phyloP scores from a whole-genome alignment of 768 basidiomycete species.

The Kwoniella shandongensis region DNA sequence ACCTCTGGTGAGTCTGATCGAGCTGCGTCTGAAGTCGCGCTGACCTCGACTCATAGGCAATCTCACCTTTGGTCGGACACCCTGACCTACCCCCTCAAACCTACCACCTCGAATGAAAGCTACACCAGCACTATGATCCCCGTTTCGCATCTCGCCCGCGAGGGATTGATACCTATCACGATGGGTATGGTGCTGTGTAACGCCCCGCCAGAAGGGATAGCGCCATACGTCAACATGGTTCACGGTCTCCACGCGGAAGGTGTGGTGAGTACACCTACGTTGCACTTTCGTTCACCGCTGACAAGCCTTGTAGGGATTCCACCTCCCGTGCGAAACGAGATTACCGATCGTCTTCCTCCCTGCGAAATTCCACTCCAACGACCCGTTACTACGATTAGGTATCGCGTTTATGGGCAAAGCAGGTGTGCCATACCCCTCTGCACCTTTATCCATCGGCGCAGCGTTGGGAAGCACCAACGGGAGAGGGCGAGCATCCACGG shows the following conservation, averaged over 20 bases:
- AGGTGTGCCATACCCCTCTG: constrained; percentile 22
- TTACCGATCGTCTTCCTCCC: constrained; percentile 48
- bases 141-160: constrained; percentile 42
- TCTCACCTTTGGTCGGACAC: constrained; percentile 36
- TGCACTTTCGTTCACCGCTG: not conserved
- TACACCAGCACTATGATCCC: constrained; percentile 42
- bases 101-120: constrained; percentile 3
- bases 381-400: constrained; percentile 40
- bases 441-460: constrained; percentile 6
- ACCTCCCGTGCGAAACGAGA: constrained; percentile 26
- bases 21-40: not conserved
- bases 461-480: not conserved
- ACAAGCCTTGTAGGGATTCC: constrained; percentile 34
- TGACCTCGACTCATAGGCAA: constrained; percentile 29
- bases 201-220: constrained; percentile 28
- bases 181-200: constrained; percentile 50
- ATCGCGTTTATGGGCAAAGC: constrained; percentile 46
- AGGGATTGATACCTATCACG: constrained; percentile 40
- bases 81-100: constrained; percentile 31
- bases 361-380: constrained; percentile 45
- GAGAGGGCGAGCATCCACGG: not conserved
- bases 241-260: constrained; percentile 44
- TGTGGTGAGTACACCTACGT: constrained; percentile 28
- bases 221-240: constrained; percentile 40
- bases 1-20: constrained; percentile 40